Base-by-base conservation (phyloP, 2,329 filamentous ascomycete genomes). In the Pseudogymnoascus sp. region DNA sequence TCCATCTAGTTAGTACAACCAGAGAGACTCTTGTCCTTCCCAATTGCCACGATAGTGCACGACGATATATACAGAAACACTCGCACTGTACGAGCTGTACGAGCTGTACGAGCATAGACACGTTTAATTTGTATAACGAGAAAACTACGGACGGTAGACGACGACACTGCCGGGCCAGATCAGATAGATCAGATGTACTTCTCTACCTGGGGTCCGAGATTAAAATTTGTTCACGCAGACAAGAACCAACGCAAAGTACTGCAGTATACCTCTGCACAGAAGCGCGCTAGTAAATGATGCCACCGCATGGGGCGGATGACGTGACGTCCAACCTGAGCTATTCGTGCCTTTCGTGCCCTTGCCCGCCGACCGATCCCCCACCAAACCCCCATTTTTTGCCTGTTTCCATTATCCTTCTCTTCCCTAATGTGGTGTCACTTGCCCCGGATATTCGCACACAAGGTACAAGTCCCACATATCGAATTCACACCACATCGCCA, bases 341-440 rank as follows among this genome's bases (percentile, higher is more conserved):
- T 55, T 55, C 49, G 49, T 35, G 49, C 49, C 41, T 11, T 31
- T 4, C 49, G 49, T 35, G 49, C 49, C 41, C 18, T 31, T 4
- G 23, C 45, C 45, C 49, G 2, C 25, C 14, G 45, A 52, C 25
- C 23, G 11, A 55, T 33, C 49, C 49, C 49, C 28, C 45, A 55
- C 45, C 28, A 31, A 52, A 33, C 49, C 49, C 49, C 49, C 28
- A 35, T 12, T 55, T 55, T 55, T 55, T 21, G n/a, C 9, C n/a
- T 11, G 49, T 55, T 55, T 55, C 49, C 49, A 55, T 55, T 55
- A 55, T 55, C 49, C 49, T 55, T 55, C 49, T 55, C 49, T 55
- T 35, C 49, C 28, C 28, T 33, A 55, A 55, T 55, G 49, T 55
- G 28, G 49, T 55, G 49, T 55, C 28, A 55, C 49, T 33, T 55